Evolutionary conservation across 148 eudicot genomes (phyloP).

Genomic region (Diospyros kaki): DNA sequence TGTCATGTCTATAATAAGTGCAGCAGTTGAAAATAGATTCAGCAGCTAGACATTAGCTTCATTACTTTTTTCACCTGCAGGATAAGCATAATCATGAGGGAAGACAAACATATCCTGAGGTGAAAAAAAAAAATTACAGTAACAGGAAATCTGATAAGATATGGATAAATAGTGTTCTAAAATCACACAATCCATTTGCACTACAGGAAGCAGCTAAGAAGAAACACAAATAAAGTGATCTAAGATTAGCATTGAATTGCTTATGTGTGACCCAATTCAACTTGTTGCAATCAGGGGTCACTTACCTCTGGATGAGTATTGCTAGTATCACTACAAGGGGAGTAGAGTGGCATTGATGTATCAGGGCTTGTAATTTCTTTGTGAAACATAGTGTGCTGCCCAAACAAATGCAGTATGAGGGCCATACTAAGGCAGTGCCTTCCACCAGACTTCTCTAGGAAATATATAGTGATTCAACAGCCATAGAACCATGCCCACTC

Average conservation of each 20-base stretch:
- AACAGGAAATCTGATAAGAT: not conserved
- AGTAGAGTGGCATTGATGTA: not conserved
- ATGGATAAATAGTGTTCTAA: not conserved
- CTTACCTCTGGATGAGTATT: not conserved
- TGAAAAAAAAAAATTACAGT: not conserved
- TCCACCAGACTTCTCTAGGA: not conserved
- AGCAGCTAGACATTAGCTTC: constrained; percentile 12
- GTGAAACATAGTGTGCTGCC: too few relatives aligned
- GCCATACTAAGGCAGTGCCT: not conserved
- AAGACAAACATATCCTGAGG: not conserved
- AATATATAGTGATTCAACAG: not conserved
- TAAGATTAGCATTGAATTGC: not conserved
- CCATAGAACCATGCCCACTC: not conserved
- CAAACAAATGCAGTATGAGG: too few relatives aligned
- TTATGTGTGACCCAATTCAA: not conserved
- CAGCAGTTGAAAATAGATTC: constrained; percentile 4
- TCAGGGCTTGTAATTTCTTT: not conserved
- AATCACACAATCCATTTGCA: not conserved
- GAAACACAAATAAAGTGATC: not conserved
- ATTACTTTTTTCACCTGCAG: constrained; percentile 17
- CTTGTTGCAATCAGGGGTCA: not conserved
- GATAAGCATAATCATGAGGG: not conserved
- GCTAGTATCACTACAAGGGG: not conserved
- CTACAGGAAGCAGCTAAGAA: not conserved
- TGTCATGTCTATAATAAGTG: constrained; percentile 42